These are phyloP conservation scores for Spathaspora sp. DNA, from an alignment of 805 yeast species.

Conservation along the genomic window DNA sequence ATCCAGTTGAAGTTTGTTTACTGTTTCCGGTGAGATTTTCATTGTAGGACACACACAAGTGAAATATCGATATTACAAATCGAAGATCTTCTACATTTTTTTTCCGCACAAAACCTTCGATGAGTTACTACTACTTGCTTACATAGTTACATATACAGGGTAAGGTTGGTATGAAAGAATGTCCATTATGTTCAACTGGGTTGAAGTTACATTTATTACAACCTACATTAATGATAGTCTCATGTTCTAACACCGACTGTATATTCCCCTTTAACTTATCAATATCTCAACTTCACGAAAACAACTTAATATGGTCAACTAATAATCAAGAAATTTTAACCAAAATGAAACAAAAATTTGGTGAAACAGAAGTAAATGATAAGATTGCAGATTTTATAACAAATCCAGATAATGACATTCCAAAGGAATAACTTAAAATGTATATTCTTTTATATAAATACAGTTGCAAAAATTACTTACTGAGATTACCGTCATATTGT, in stretches of 20 bases:
- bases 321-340: conserved; percentile 24
- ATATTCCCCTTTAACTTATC: conserved; percentile 31
- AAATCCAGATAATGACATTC: conserved; percentile 14
- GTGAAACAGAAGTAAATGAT: conserved; percentile 19
- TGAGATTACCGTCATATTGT: conserved; percentile 7
- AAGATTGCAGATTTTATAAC: conserved; percentile 24
- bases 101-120: too few species aligned
- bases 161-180: conserved; percentile 13
- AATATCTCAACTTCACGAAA: conserved; percentile 22
- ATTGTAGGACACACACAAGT: too few species aligned
- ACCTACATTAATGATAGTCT: conserved; percentile 20
- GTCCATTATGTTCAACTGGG: conserved; percentile 26
- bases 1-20: conserved; percentile 64
- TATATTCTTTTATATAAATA: too few species aligned
- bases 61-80: too few species aligned
- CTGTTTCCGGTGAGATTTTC: conserved; percentile 62
- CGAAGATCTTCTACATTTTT: too few species aligned
- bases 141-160: too few species aligned
- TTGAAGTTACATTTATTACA: conserved; percentile 24
- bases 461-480: background rate
- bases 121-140: too few species aligned
- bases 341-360: conserved; percentile 20
- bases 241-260: conserved; percentile 26
- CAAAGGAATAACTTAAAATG: background rate
- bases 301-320: conserved; percentile 16